Evolutionary conservation across 2,329 filamentous ascomycete species (phyloP), one percentile per base, ranked within the genome.

Genomic region (Alternaria infectoria): DNA sequence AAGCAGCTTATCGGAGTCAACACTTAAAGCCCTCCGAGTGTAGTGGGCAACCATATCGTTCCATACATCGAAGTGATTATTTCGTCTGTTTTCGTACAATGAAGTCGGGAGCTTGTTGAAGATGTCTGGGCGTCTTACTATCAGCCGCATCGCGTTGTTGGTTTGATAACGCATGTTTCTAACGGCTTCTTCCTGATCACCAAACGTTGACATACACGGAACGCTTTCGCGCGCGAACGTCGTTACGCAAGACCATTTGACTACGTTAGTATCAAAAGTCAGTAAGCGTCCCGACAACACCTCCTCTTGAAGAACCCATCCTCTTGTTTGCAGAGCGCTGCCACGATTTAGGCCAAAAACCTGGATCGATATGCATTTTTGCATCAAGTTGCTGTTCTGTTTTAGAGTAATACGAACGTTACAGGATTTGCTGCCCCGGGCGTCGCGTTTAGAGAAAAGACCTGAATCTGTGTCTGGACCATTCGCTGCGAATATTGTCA

Each of bases 151-250:
- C 5, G n/a, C 15, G 7, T 26, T 9, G 13, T 47, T 25, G 23
- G 15, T 17, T 4, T 4, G 13, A n/a, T 0, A n/a, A 36, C 7
- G 5, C 13, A 8, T 36, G 1, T 3, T 36, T 2, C 4, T 7
- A 1, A 4, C 4, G 13, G 13, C 32, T 36, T 36, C 15, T 36
- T 36, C 13, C 15, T n/a, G 32, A n/a, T n/a, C 32, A 15, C 4
- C 2, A 9, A 4, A 8, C 3, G 7, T 36, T 36, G 6, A 6
- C 15, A 40, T 40, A n/a, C 32, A 40, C 8, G 32, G 32, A 17
- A 0, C 0, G 9, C 2, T 10, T n/a, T 40, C 32, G 9, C 15
- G 4, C 2, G 32, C 32, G 4, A 5, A 5, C 1, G 15, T 6
- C 15, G 5, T 40, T 3, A n/a, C 4, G 32, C 32, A 40, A 40